phyloP scores from a whole-genome alignment of 2,329 filamentous ascomycete genomes.

The Lecanicillium sp. region DNA sequence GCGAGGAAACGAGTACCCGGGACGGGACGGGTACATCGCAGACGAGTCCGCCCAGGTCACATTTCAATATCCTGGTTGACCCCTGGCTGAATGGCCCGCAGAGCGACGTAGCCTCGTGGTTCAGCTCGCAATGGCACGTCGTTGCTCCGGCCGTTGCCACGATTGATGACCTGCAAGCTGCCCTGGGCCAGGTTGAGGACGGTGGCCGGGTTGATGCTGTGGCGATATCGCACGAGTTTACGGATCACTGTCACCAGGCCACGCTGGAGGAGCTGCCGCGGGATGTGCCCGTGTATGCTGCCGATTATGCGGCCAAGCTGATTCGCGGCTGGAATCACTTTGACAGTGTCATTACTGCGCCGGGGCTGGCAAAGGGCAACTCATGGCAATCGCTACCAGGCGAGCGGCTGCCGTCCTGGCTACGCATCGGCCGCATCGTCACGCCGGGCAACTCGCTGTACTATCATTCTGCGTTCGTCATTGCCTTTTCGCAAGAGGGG shows the following conservation, averaged over 20 bases:
- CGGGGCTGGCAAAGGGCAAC: slow-evolving; percentile 29
- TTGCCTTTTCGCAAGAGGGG: slow-evolving; percentile 38
- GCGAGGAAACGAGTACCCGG: background rate
- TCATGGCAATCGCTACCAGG: slow-evolving; percentile 14
- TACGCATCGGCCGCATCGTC: slow-evolving; percentile 51
- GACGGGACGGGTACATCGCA: slow-evolving; percentile 24
- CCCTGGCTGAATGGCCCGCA: slow-evolving; percentile 58
- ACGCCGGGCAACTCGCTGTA: slow-evolving; percentile 47
- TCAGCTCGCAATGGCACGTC: slow-evolving; percentile 58
- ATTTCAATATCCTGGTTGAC: slow-evolving; percentile 59
- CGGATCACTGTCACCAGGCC: slow-evolving; percentile 57
- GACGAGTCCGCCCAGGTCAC: slow-evolving; percentile 29
- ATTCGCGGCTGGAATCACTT: slow-evolving; percentile 55
- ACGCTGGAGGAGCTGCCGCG: slow-evolving; percentile 49
- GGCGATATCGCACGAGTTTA: slow-evolving; percentile 57
- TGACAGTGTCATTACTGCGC: slow-evolving; percentile 41
- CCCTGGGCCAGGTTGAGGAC: slow-evolving; percentile 41
- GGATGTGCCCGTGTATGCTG: slow-evolving; percentile 51
- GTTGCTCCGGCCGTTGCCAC: slow-evolving; percentile 44
- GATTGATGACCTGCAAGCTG: slow-evolving; percentile 45
- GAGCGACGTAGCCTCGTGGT: slow-evolving; percentile 56
- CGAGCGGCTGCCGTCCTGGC: slow-evolving; percentile 45
- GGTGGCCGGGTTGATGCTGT: slow-evolving; percentile 44
- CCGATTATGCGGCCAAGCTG: slow-evolving; percentile 47
- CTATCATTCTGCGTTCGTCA: slow-evolving; percentile 54